Conservation (phyloP, 495 filamentous ascomycete species). For the Ascobolus immersus region DNA sequence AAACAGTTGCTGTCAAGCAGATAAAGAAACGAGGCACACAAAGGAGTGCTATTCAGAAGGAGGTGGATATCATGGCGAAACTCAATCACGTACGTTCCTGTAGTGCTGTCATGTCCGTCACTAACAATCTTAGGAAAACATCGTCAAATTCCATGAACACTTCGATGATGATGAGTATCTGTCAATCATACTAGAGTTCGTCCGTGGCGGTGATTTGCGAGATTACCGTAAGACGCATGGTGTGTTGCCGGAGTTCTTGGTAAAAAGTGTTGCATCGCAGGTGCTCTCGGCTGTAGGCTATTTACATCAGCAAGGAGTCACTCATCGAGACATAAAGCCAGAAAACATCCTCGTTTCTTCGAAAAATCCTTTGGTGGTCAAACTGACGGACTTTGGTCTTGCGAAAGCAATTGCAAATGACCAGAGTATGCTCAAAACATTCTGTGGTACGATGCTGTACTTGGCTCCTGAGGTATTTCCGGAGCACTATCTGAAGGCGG, state of each 20-base stretch:
- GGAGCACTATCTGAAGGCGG: constrained; percentile 28
- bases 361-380: constrained; percentile 48
- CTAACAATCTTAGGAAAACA: constrained; percentile 38
- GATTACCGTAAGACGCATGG: constrained; percentile 34
- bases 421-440: constrained; percentile 80
- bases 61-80: constrained; percentile 76
- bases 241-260: constrained; percentile 38
- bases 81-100: constrained; percentile 46
- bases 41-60: constrained; percentile 44
- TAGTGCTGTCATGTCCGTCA: not conserved
- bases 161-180: constrained; percentile 50
- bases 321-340: constrained; percentile 90
- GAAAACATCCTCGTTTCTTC: constrained; percentile 78
- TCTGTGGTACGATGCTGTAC: constrained; percentile 86
- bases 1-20: constrained; percentile 69
- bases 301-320: constrained; percentile 62
- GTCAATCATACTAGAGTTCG: constrained; percentile 82
- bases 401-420: constrained; percentile 74
- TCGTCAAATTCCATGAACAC: constrained; percentile 72
- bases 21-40: constrained; percentile 63
- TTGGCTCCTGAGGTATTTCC: constrained; percentile 92
- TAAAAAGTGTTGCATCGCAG: constrained; percentile 44
- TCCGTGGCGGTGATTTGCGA: constrained; percentile 65
- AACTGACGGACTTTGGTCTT: constrained; percentile 84
- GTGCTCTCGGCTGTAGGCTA: constrained; percentile 64